A percentile compares a stretch with the other conserved stretches of the same genome.
phyloP scores from a whole-genome alignment of 2,329 filamentous ascomycete genomes.

The Beauveria scarabaeidicola region DNA sequence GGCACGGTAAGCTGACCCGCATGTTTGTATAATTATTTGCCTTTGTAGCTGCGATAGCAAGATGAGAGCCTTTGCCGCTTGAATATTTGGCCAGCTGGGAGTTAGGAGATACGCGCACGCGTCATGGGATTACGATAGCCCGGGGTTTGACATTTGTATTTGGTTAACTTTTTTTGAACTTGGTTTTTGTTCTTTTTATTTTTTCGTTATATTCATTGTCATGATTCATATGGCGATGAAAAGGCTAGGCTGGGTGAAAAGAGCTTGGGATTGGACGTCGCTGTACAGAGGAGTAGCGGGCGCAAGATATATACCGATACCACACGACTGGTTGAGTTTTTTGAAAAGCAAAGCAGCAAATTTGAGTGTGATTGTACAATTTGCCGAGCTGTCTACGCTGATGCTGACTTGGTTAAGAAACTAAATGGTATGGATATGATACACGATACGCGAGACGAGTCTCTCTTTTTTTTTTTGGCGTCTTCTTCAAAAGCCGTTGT shows the following conservation, averaged over 20 bases:
- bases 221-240: constrained; percentile 9
- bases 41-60: neutral
- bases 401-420: neutral
- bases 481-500: constrained; percentile 25
- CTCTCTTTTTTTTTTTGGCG: neutral
- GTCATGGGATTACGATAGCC: constrained; percentile 5
- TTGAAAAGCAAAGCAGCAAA: neutral
- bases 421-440: constrained; percentile 1
- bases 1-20: constrained; percentile 63
- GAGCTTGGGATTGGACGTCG: constrained; percentile 4
- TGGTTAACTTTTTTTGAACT: neutral
- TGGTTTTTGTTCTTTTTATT: neutral
- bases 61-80: neutral
- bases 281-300: constrained; percentile 19
- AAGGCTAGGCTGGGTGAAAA: neutral
- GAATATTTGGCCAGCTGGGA: neutral
- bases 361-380: constrained; percentile 10
- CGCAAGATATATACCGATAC: constrained; percentile 19
- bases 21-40: constrained; percentile 8
- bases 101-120: constrained; percentile 1
- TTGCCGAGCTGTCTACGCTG: constrained; percentile 2
- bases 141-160: constrained; percentile 4
- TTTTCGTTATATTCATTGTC: neutral
- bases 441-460: neutral
- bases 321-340: constrained; percentile 13